Conservation (phyloP, 352 stramenopile genomes). For the Thalassiosira sp. region DNA sequence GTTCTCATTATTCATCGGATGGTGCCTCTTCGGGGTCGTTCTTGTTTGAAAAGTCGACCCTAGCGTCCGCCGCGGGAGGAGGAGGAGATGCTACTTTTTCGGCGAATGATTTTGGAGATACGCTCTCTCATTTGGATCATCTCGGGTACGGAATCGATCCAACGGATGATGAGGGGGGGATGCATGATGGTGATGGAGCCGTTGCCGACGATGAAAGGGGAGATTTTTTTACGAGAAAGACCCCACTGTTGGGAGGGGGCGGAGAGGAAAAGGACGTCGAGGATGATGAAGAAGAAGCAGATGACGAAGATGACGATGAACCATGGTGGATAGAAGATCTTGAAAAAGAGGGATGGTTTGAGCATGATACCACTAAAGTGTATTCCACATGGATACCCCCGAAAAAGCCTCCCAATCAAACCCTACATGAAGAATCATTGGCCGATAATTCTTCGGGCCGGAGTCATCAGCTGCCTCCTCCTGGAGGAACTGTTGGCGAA, state of each 20-base stretch:
- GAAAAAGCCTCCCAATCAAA: slow-evolving; percentile 6
- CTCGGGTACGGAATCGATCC: slow-evolving; percentile 34
- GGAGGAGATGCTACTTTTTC: no score
- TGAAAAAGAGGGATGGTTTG: slow-evolving; percentile 53
- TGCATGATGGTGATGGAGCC: slow-evolving; percentile 11
- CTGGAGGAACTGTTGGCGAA: background rate
- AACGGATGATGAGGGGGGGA: slow-evolving; percentile 9
- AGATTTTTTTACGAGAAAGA: no score
- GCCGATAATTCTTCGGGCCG: no score
- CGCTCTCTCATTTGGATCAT: slow-evolving; percentile 33
- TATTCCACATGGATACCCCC: slow-evolving; percentile 27
- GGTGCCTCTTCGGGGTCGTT: slow-evolving; percentile 26
- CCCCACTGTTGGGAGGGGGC: no score
- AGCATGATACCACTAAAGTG: slow-evolving; percentile 51
- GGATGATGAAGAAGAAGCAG: background rate
- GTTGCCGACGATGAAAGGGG: background rate
- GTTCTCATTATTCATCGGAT: background rate
- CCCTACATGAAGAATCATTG: slow-evolving; percentile 7
- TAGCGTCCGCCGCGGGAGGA: slow-evolving; percentile 5
- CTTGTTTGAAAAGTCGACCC: slow-evolving; percentile 10
- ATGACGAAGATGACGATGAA: slow-evolving; percentile 5
- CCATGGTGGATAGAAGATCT: slow-evolving; percentile 57
- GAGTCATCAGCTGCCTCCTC: no score
- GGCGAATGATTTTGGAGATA: slow-evolving; percentile 29
- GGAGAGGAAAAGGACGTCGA: slow-evolving; percentile 1